Conservation (phyloP, 1,284 basidiomycete species). For the Ceratobasidium papillatum region DNA sequence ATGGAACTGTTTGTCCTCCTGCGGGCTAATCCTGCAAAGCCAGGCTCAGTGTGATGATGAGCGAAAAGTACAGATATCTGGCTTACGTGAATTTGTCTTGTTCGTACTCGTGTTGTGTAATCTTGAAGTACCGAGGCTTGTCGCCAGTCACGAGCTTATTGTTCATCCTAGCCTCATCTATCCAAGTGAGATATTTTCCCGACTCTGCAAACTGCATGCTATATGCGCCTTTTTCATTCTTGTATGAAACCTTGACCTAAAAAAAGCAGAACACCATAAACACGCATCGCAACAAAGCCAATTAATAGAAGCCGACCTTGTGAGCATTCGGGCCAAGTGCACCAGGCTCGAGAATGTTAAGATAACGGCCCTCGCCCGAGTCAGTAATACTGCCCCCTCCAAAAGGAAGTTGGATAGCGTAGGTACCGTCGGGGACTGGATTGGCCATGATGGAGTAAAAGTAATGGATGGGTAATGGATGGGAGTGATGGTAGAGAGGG, state of each 20-base stretch:
- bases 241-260: no score
- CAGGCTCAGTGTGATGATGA: no score
- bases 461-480: neutral
- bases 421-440: constrained; percentile 6
- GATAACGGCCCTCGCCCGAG: neutral
- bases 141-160: constrained; percentile 5
- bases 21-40: neutral
- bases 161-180: neutral
- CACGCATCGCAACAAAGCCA: neutral
- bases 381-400: neutral
- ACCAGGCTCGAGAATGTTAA: neutral
- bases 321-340: neutral
- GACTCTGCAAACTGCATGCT: neutral
- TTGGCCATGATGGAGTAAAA: neutral
- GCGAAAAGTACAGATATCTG: no score
- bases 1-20: constrained; percentile 3
- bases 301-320: neutral
- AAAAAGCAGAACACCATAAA: no score
- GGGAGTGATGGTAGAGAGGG: neutral
- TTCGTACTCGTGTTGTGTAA: neutral
- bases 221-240: neutral
- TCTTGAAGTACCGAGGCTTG: constrained; percentile 22
- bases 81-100: neutral
- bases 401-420: neutral
- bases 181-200: neutral